Evolutionary conservation across 345 rosid genomes (phyloP).

Genomic region (Aquilaria yunnanensis): DNA sequence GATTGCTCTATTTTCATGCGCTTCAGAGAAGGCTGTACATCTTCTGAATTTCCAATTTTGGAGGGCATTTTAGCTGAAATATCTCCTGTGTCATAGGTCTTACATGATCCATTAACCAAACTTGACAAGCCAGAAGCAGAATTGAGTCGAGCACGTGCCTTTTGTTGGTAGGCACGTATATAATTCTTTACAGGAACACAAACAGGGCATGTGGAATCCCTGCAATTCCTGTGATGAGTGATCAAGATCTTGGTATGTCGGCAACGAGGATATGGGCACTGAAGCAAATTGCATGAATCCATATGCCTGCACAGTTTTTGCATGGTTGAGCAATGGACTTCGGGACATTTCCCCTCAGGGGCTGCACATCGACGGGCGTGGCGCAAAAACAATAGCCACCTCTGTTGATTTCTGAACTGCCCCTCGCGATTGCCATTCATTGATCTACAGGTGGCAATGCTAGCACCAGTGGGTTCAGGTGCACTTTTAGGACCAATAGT

Average conservation of each 20-base stretch:
- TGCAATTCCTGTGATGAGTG: slow-evolving; percentile 60
- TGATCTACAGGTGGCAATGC: slow-evolving; percentile 35
- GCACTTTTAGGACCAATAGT: slow-evolving; percentile 38
- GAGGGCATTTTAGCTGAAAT: slow-evolving; percentile 33
- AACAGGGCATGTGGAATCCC: slow-evolving; percentile 68
- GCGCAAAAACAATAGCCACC: slow-evolving; percentile 81
- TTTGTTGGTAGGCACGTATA: slow-evolving; percentile 41
- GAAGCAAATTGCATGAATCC: slow-evolving; percentile 51
- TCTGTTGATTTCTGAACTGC: slow-evolving; percentile 64
- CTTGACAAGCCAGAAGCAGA: slow-evolving; percentile 31
- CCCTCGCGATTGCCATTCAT: slow-evolving; percentile 49
- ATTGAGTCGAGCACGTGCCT: slow-evolving; percentile 38
- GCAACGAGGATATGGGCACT: slow-evolving; percentile 75
- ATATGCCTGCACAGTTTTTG: slow-evolving; percentile 72
- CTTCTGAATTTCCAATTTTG: slow-evolving; percentile 45
- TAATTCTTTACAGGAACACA: slow-evolving; percentile 73
- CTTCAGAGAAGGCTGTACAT: slow-evolving; percentile 61
- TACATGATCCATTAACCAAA: slow-evolving; percentile 29
- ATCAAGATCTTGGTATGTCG: slow-evolving; percentile 59
- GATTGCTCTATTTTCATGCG: slow-evolving; percentile 79
- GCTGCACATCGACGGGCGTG: slow-evolving; percentile 83
- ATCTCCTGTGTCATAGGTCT: slow-evolving; percentile 38
- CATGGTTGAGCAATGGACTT: slow-evolving; percentile 48
- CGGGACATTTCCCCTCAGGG: slow-evolving; percentile 81
- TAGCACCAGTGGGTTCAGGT: slow-evolving; percentile 37